phyloP scores from a whole-genome alignment of 805 yeast genomes.

The Candida ipomoeae region DNA sequence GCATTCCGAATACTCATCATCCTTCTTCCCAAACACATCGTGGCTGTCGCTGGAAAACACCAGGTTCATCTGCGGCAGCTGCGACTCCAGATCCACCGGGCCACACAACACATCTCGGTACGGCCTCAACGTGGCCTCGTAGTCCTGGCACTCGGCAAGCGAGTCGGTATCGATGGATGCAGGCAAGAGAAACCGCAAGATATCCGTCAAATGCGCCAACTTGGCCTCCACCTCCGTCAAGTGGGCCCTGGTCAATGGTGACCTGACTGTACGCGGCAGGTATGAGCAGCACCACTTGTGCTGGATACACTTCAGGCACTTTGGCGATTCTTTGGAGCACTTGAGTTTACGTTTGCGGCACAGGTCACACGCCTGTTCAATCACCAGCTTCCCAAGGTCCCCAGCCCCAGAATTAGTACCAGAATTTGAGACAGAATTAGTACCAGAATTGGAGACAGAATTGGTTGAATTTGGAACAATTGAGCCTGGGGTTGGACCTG shows the following conservation, averaged over 20 bases:
- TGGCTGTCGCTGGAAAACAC: slow-evolving; percentile 23
- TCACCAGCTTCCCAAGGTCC: slow-evolving; percentile 11
- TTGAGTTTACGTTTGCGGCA: slow-evolving; percentile 76
- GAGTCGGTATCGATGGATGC: slow-evolving; percentile 17
- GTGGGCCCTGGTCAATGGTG: slow-evolving; percentile 79
- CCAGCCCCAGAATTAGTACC: neutral
- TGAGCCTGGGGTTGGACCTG: no score
- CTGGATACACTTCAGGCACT: slow-evolving; percentile 67
- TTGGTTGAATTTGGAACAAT: no score
- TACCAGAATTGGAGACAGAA: no score
- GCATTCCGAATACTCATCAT: slow-evolving; percentile 4
- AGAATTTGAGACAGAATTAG: no score
- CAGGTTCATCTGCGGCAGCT: slow-evolving; percentile 24
- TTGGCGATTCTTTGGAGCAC: slow-evolving; percentile 76
- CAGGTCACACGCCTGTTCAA: slow-evolving; percentile 73
- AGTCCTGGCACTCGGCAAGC: slow-evolving; percentile 17
- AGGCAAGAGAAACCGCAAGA: slow-evolving; percentile 33
- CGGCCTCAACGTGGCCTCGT: slow-evolving; percentile 13
- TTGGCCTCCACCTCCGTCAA: slow-evolving; percentile 67
- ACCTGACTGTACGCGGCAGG: slow-evolving; percentile 71
- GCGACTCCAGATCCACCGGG: slow-evolving; percentile 11
- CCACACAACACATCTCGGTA: slow-evolving; percentile 10
- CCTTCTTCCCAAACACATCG: slow-evolving; percentile 13
- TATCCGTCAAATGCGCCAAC: slow-evolving; percentile 27
- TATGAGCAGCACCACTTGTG: slow-evolving; percentile 74